Evolutionary conservation across 768 basidiomycete species (phyloP).

Genomic region (Boletus reticulatus): DNA sequence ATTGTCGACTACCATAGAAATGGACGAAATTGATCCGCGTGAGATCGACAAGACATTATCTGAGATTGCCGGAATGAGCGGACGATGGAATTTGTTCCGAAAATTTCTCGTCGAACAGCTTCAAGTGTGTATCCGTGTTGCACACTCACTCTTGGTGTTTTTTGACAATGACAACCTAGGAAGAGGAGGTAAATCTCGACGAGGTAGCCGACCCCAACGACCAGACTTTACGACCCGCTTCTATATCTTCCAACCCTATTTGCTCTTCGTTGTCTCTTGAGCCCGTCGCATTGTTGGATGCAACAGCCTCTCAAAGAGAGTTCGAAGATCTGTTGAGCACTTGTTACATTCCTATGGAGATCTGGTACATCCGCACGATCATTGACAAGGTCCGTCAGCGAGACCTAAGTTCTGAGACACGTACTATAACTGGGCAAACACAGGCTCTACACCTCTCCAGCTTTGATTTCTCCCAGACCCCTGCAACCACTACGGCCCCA

Average conservation of each 20-base stretch:
- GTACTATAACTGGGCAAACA: background rate
- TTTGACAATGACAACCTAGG: slow-evolving; percentile 12
- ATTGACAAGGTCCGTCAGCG: slow-evolving; percentile 73
- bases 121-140: slow-evolving; percentile 40
- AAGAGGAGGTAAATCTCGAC: slow-evolving; percentile 13
- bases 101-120: slow-evolving; percentile 81
- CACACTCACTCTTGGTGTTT: background rate
- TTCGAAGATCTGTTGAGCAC: slow-evolving; percentile 66
- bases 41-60: slow-evolving; percentile 91
- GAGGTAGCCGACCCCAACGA: background rate
- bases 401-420: background rate
- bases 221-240: background rate
- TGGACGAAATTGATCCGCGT: slow-evolving; percentile 75
- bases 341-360: slow-evolving; percentile 87
- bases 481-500: slow-evolving; percentile 69
- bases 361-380: slow-evolving; percentile 85
- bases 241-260: background rate
- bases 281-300: slow-evolving; percentile 35
- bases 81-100: slow-evolving; percentile 88
- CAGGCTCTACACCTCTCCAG: slow-evolving; percentile 88
- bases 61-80: slow-evolving; percentile 86
- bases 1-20: slow-evolving; percentile 33
- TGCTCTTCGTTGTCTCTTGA: background rate
- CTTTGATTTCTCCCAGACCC: slow-evolving; percentile 63
- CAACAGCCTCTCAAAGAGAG: slow-evolving; percentile 51